Conservation (phyloP, 2,329 filamentous ascomycete genomes). For the Aspergillus fructus region DNA sequence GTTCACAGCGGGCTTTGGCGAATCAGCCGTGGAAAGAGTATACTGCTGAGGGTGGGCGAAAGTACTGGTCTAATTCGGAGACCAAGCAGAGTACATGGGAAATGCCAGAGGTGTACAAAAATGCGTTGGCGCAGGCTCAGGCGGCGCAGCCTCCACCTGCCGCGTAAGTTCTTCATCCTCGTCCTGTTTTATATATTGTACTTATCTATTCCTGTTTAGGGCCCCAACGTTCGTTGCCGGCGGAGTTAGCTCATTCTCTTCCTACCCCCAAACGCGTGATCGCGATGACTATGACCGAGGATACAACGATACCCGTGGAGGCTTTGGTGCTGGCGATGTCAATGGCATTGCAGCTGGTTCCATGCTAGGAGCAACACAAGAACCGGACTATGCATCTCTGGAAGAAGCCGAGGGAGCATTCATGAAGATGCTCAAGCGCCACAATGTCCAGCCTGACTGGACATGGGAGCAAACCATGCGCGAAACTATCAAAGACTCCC, state of each 20-base stretch:
- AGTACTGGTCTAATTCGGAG: constrained; percentile 95
- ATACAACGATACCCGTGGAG: constrained; percentile 47
- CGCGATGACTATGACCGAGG: constrained; percentile 50
- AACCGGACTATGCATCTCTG: constrained; percentile 73
- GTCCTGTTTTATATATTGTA: background rate
- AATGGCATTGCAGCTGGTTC: constrained; percentile 42
- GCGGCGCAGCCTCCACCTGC: constrained; percentile 45
- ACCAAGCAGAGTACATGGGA: constrained; percentile 93
- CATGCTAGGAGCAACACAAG: constrained; percentile 46
- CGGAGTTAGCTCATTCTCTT: constrained; percentile 47
- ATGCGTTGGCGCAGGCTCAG: constrained; percentile 66
- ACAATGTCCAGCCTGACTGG: constrained; percentile 87
- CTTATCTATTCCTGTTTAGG: constrained; percentile 44
- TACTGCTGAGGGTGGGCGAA: constrained; percentile 77
- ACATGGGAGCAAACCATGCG: constrained; percentile 88
- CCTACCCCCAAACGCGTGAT: constrained; percentile 45
- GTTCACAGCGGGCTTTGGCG: constrained; percentile 68
- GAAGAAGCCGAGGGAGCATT: constrained; percentile 95
- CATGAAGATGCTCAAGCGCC: constrained; percentile 80
- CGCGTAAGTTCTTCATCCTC: constrained; percentile 40
- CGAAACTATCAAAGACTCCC: constrained; percentile 81
- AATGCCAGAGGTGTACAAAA: constrained; percentile 81
- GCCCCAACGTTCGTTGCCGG: constrained; percentile 61
- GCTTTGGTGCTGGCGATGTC: constrained; percentile 43
- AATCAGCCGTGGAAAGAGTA: constrained; percentile 93